Percentiles rank a stretch among this genome's conserved stretches.
These are phyloP conservation scores for Alternaria hordeiaustralica DNA, from an alignment of 2,329 filamentous ascomycete genomes.

Conservation along the genomic window DNA sequence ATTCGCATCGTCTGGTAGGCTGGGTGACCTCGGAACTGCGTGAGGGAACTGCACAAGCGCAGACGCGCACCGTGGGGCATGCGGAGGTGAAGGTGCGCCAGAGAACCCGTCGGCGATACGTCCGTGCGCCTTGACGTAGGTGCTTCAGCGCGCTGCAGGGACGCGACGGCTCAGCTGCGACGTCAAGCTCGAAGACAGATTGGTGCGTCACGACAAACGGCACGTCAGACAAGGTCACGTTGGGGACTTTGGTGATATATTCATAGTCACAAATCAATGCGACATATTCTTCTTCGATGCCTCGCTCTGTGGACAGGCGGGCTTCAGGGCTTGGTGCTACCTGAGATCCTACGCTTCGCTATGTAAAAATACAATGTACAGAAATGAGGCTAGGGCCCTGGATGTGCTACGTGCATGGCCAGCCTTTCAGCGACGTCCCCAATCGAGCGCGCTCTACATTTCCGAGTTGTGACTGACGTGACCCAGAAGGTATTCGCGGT, in stretches of 20 bases:
- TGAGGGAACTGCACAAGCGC: conserved; percentile 7
- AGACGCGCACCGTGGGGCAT: conserved; percentile 20
- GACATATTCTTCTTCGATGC: not conserved
- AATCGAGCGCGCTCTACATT: not conserved
- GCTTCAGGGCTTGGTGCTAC: not conserved
- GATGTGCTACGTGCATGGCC: not conserved
- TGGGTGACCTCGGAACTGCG: not conserved
- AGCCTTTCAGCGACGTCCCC: not conserved
- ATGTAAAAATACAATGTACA: conserved; percentile 2
- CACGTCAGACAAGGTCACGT: not conserved
- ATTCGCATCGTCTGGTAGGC: conserved; percentile 9
- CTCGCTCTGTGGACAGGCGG: not conserved
- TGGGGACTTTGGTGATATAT: not conserved
- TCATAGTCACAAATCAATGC: not conserved
- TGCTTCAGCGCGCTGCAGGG: not conserved
- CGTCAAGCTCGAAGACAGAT: not conserved
- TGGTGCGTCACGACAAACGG: not conserved
- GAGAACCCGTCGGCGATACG: conserved; percentile 6
- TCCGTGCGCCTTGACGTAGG: conserved; percentile 8
- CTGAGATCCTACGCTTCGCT: not conserved
- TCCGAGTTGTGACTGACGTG: not conserved
- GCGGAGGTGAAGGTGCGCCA: conserved; percentile 20
- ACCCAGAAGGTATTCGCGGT: not conserved
- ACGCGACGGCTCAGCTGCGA: not conserved
- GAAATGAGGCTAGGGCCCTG: not conserved